These are phyloP conservation scores for Ceratocystis colombiana DNA, from an alignment of 2,329 filamentous ascomycete species.

Conservation along the genomic window DNA sequence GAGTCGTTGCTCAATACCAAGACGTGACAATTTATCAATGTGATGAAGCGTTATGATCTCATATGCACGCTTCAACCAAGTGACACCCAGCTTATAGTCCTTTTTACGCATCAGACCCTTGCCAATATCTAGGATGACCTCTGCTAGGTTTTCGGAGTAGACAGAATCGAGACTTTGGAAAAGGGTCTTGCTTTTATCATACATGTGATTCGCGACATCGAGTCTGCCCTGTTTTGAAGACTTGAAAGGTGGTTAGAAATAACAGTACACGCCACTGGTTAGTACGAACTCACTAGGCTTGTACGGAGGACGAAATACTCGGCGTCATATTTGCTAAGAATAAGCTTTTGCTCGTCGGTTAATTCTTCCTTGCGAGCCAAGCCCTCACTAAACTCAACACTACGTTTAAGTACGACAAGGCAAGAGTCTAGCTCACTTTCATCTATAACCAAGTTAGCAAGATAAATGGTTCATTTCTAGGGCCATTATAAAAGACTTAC, in stretches of 20 bases:
- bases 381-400: constrained; percentile 15
- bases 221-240: constrained; percentile 63
- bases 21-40: constrained; percentile 45
- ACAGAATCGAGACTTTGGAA: constrained; percentile 37
- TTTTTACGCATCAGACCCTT: constrained; percentile 44
- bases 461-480: not conserved
- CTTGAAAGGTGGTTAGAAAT: constrained; percentile 36
- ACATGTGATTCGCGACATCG: constrained; percentile 72
- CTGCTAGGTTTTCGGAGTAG: constrained; percentile 52
- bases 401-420: constrained; percentile 48
- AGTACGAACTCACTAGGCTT: constrained; percentile 45
- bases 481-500: constrained; percentile 33
- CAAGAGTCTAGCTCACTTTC: constrained; percentile 47
- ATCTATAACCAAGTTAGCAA: constrained; percentile 34
- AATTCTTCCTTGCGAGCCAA: constrained; percentile 12
- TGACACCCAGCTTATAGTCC: constrained; percentile 35
- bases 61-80: constrained; percentile 63
- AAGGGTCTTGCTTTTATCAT: constrained; percentile 45
- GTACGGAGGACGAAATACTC: constrained; percentile 59
- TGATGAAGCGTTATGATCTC: constrained; percentile 47
- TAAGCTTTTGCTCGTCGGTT: constrained; percentile 6
- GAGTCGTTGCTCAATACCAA: constrained; percentile 54
- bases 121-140: constrained; percentile 64
- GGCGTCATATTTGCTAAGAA: constrained; percentile 31
- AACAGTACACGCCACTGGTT: not conserved